Conservation (phyloP, 176 grass and related monocot species). For the Triticum dicoccoides region DNA sequence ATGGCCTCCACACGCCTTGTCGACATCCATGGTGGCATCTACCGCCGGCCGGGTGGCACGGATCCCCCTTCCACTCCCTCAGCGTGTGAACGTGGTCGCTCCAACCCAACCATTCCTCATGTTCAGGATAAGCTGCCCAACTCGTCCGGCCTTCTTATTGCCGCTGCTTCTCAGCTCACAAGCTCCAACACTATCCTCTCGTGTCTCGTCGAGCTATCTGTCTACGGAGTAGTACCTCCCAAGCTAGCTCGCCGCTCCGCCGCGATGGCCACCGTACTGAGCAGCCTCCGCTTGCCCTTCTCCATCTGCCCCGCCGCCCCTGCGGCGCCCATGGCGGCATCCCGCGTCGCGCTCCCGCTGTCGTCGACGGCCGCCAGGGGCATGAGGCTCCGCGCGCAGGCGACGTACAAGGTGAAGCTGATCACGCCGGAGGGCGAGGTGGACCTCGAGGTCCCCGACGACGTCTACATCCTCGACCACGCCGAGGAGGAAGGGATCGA, state of each 20-base stretch:
- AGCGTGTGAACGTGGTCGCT: neutral
- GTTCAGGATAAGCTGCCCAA: neutral
- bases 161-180: neutral
- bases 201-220: neutral
- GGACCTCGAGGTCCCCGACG: constrained; percentile 59
- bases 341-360: neutral
- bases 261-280: neutral
- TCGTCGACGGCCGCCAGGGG: neutral
- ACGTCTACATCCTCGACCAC: constrained; percentile 63
- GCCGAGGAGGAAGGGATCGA: constrained; percentile 61
- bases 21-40: neutral
- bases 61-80: neutral
- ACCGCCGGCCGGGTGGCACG: neutral
- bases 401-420: constrained; percentile 69
- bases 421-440: constrained; percentile 48
- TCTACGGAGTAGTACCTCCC: neutral
- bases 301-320: neutral
- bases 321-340: neutral
- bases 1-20: constrained; percentile 11
- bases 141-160: neutral
- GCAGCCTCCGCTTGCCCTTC: neutral
- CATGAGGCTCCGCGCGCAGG: constrained; percentile 34
- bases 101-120: neutral
- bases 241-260: constrained; percentile 1
- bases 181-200: neutral